Base-by-base conservation (phyloP, 2,329 filamentous ascomycete species). In the Pseudogymnoascus sp. region DNA sequence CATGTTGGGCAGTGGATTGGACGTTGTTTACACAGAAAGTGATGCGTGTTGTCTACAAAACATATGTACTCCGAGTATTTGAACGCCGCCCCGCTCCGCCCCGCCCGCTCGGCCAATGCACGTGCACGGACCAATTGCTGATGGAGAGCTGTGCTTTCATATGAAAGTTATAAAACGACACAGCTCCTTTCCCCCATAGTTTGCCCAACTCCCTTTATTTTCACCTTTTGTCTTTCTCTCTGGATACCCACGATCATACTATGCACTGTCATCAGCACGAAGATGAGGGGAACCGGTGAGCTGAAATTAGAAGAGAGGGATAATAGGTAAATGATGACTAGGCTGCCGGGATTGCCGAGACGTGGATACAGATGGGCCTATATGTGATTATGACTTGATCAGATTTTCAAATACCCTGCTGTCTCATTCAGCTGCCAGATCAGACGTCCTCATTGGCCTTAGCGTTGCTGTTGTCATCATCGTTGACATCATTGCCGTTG, bases 1-100 rank as follows among this genome's bases (percentile, higher is more conserved):
- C 64, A 63, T 77, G 74, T 65, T 61, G 60, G 49, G n/a, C 28
- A 21, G 49, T 55, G 49, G 49, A 55, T 55, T 55, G 49, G 49
- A 33, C 49, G 25, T 55, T 55, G 49, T 55, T 55, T 33, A 55
- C 49, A 55, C 28, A 33, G 49, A 55, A 55, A 35, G 49, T 55
- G 49, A 33, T 55, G 28, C 28, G 49, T 55, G 49, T 52, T n/a
- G 45, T 33, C 16, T 55, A 55, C 49, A 25, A 55, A 55, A 55
- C 49, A 55, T 55, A 33, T 55, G 49, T 55, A 55, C 49, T 33
- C 25, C 8, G 28, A 55, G 28, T 55, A 55, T 55, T 55, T 55
- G 49, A 33, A 55, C 16, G 49, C 49, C 49, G 49, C 49, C 49
- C 49, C 49, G 49, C 49, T 21, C 49, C 49, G 49, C 49, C 28